Evolutionary conservation across 129 eudicot genomes (phyloP), one percentile per base, ranked within the genome.

Genomic region (Artemisia annua): DNA sequence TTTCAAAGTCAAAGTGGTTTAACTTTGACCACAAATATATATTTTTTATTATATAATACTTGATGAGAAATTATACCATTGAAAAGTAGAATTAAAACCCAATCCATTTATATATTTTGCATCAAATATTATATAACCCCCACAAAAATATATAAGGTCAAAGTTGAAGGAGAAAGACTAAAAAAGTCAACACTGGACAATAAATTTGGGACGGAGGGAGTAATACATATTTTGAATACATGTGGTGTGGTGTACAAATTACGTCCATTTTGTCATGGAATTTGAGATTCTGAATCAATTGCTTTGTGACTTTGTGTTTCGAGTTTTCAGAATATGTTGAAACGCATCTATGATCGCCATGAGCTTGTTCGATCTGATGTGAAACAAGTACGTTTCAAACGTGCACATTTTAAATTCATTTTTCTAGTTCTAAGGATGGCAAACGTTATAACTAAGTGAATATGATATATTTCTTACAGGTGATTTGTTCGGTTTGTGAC

Each of bases 401-500:
- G 55, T 53, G 74, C 53, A 53, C 68, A 24, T 32, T 55, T 67
- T 4, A 14, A 13, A 1, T 52, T 28, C 24, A 10, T 20, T 71
- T 46, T 20, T 70, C 49, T 11, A 70, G 24, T 43, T 71, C 1
- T 16, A 52, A 39, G 26, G 48, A 65, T 54, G 16, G 13, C 65
- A 49, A 78, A 65, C 16, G n/a, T n/a, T 12, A 13, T 0, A 55
- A 11, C 28, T 54, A 63, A 70, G 22, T 1, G 15, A 69, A 55
- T 16, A 35, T 22, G 20, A 1, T 32, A 28, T 39, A 22, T 78
- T 71, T 76, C 1, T 85, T 83, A 62, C 86, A 95, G 99, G 97
- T 95, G 59, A 85, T 91, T 9, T 95, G 99, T 85, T 82, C 87
- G 19, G 97, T 95, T 74, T 95, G 97, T 75, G 97, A 95, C 79